A percentile compares a stretch with the other conserved stretches of the same genome.
Evolutionary conservation across 192 early-diverging fungal genomes (phyloP).

Genomic region (Rhizophagus sp.): DNA sequence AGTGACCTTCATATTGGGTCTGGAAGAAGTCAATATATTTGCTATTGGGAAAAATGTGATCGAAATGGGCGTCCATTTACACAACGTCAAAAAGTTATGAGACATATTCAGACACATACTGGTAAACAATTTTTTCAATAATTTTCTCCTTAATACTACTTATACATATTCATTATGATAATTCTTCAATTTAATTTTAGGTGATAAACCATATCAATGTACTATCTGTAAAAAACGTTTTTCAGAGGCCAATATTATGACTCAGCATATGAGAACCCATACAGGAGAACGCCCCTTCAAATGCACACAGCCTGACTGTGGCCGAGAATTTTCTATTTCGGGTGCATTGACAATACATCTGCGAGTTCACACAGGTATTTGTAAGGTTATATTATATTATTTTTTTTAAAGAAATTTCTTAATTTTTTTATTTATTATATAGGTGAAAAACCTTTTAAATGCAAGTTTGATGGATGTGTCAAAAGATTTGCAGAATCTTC

Average conservation of each 20-base stretch:
- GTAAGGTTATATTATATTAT: background rate
- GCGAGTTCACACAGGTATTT: constrained; percentile 61
- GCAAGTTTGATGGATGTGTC: constrained; percentile 53
- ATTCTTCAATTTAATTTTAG: constrained; percentile 40
- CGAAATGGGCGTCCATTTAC: constrained; percentile 50
- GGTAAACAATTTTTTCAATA: constrained; percentile 25
- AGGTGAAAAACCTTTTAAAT: constrained; percentile 56
- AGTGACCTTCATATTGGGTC: constrained; percentile 65
- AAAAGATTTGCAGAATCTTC: constrained; percentile 59
- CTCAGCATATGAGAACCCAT: constrained; percentile 75
- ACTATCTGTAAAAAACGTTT: constrained; percentile 74
- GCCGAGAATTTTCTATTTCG: constrained; percentile 67
- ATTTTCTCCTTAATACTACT: background rate
- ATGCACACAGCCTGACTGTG: constrained; percentile 64
- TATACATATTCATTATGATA: background rate
- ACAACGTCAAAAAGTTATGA: constrained; percentile 63
- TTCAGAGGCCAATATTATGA: constrained; percentile 78
- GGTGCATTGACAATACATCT: constrained; percentile 70
- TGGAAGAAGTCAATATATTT: constrained; percentile 57
- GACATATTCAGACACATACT: constrained; percentile 86
- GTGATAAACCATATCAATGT: constrained; percentile 83
- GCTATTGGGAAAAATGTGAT: constrained; percentile 54
- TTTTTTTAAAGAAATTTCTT: background rate
- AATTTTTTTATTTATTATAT: background rate
- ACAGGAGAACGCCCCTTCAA: constrained; percentile 76